Percentiles rank a stretch among this genome's conserved stretches.
Conservation (phyloP, 1,284 basidiomycete genomes). For the Papiliotrema fonsecae region DNA sequence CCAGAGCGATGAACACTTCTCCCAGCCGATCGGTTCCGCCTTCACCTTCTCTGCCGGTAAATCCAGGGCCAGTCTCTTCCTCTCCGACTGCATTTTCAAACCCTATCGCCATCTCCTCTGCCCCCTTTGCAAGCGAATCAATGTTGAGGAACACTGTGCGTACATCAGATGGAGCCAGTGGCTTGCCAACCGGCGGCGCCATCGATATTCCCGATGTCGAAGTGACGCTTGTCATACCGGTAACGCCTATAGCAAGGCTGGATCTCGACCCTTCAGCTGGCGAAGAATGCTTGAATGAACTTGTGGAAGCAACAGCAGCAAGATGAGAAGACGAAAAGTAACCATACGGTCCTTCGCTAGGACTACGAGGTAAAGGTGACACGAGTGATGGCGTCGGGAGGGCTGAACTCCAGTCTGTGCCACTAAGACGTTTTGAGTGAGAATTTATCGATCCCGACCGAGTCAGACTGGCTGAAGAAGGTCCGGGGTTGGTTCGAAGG, state of each 20-base stretch:
- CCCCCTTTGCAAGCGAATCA: conserved; percentile 64
- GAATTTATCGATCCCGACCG: background rate
- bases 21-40: conserved; percentile 65
- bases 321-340: conserved; percentile 9
- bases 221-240: too few relatives aligned
- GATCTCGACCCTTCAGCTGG: background rate
- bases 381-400: background rate
- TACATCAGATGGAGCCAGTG: conserved; percentile 67
- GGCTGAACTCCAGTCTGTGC: conserved; percentile 1
- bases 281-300: conserved; percentile 12
- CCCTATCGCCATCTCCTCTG: conserved; percentile 57
- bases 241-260: background rate
- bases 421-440: background rate
- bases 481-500: conserved; percentile 4
- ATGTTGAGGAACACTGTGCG: conserved; percentile 76
- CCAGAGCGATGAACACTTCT: conserved; percentile 66
- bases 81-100: conserved; percentile 47
- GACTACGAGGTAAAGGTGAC: background rate
- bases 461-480: conserved; percentile 3
- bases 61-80: conserved; percentile 15
- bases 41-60: conserved; percentile 45
- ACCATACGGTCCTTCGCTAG: background rate
- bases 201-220: too few relatives aligned
- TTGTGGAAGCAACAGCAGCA: background rate
- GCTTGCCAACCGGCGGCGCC: conserved; percentile 36